These are phyloP conservation scores for Epichloe aotearoae DNA, from an alignment of 2,329 filamentous ascomycete genomes.

Conservation along the genomic window DNA sequence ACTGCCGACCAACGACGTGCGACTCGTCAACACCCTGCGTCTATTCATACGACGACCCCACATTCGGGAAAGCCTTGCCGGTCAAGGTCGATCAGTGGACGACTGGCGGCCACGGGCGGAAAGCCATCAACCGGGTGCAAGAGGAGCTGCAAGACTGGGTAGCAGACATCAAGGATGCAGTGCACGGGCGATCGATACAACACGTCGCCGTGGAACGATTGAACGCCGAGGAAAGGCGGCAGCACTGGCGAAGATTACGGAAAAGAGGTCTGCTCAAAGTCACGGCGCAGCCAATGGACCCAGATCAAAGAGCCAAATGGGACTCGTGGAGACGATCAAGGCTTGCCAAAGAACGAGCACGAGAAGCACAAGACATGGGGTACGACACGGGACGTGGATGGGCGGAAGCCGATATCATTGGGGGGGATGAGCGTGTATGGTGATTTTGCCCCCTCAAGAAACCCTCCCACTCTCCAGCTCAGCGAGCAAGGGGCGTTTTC, in stretches of 20 bases:
- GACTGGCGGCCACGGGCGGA: slow-evolving; percentile 37
- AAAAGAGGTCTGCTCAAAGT: slow-evolving; percentile 29
- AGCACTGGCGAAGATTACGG: slow-evolving; percentile 35
- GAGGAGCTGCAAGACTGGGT: slow-evolving; percentile 33
- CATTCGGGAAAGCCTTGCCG: slow-evolving; percentile 46
- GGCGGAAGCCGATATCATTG: slow-evolving; percentile 14
- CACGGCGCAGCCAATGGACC: slow-evolving; percentile 20
- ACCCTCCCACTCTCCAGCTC: not conserved
- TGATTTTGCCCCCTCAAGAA: not conserved
- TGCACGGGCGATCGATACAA: slow-evolving; percentile 31
- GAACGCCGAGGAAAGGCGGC: slow-evolving; percentile 32
- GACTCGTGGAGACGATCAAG: slow-evolving; percentile 31
- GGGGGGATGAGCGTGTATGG: slow-evolving; percentile 15
- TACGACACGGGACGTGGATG: slow-evolving; percentile 22
- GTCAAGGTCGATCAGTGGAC: slow-evolving; percentile 50
- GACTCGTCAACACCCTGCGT: slow-evolving; percentile 30
- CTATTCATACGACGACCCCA: slow-evolving; percentile 45
- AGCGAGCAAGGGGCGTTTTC: not conserved
- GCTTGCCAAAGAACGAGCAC: slow-evolving; percentile 25
- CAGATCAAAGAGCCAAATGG: slow-evolving; percentile 29
- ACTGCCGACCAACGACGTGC: slow-evolving; percentile 41
- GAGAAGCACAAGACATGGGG: slow-evolving; percentile 26
- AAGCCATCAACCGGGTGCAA: slow-evolving; percentile 19
- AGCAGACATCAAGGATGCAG: slow-evolving; percentile 34
- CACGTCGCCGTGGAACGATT: slow-evolving; percentile 30